These are phyloP conservation scores for Curvularia verruculosa DNA, from an alignment of 2,329 filamentous ascomycete species.

Conservation along the genomic window DNA sequence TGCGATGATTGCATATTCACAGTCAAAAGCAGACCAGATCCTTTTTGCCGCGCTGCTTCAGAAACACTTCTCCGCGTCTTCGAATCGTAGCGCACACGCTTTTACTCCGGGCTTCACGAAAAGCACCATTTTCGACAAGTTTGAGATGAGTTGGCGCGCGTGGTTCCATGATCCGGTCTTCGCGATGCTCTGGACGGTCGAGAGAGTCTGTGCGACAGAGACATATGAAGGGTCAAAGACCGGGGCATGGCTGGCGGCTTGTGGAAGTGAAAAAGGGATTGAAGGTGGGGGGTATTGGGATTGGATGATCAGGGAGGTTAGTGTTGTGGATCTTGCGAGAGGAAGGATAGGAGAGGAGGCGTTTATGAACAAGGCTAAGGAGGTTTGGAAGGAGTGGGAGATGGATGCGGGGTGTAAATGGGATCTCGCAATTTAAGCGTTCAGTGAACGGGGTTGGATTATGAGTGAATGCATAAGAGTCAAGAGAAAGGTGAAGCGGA, in stretches of 20 bases:
- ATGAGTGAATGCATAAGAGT: not conserved
- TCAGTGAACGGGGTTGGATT: not conserved
- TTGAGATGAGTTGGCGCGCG: constrained; percentile 13
- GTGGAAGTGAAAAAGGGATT: constrained; percentile 5
- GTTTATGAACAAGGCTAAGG: not conserved
- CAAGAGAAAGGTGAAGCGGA: not conserved
- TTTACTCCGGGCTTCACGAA: constrained; percentile 22
- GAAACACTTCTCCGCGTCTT: constrained; percentile 4
- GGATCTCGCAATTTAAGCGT: constrained; percentile 2
- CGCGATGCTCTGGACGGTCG: constrained; percentile 13
- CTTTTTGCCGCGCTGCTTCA: constrained; percentile 20
- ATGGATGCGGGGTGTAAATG: constrained; percentile 13
- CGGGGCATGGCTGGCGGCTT: constrained; percentile 20
- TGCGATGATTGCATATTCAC: constrained; percentile 7
- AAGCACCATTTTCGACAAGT: constrained; percentile 19
- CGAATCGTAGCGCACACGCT: constrained; percentile 8
- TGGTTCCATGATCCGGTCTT: constrained; percentile 22
- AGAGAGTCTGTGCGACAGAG: constrained; percentile 14
- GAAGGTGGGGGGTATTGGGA: constrained; percentile 22
- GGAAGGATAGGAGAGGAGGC: constrained; percentile 5
- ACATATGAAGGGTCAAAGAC: constrained; percentile 23
- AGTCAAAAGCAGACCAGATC: constrained; percentile 24
- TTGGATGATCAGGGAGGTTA: constrained; percentile 11
- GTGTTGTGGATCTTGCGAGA: constrained; percentile 17
- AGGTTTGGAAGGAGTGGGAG: constrained; percentile 20